Percentiles rank a stretch among this genome's conserved stretches.
Conservation (phyloP, 2,329 filamentous ascomycete genomes). For the Penicillium nordicum region DNA sequence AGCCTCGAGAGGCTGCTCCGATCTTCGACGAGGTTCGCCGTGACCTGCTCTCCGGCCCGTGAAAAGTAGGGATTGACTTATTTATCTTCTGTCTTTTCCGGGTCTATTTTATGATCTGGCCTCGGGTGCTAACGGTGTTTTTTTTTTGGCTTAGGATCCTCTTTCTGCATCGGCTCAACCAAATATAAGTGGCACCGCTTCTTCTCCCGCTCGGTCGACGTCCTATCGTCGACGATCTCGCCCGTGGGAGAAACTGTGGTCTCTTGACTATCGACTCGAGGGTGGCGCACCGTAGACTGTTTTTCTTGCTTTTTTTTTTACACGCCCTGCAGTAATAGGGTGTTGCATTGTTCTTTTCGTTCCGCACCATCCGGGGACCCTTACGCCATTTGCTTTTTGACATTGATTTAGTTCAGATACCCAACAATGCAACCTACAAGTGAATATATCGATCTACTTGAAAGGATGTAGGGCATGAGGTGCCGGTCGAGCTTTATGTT, state of each 20-base stretch:
- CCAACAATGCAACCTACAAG: slow-evolving; percentile 14
- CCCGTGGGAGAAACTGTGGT: slow-evolving; percentile 45
- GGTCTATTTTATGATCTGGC: slow-evolving; percentile 11
- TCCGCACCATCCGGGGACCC: background rate
- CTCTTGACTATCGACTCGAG: slow-evolving; percentile 42
- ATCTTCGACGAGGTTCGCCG: slow-evolving; percentile 50
- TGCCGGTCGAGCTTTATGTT: background rate
- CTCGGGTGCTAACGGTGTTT: background rate
- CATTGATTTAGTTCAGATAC: slow-evolving; percentile 18
- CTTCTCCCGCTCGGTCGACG: slow-evolving; percentile 27
- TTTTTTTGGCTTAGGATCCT: background rate
- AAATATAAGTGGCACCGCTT: slow-evolving; percentile 6
- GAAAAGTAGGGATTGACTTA: slow-evolving; percentile 27
- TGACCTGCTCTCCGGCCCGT: slow-evolving; percentile 45
- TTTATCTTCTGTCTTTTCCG: slow-evolving; percentile 19
- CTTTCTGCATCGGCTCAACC: slow-evolving; percentile 2
- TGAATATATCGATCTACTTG: background rate
- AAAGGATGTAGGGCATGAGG: background rate
- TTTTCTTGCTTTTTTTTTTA: background rate
- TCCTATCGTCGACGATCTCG: slow-evolving; percentile 27
- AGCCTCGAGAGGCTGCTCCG: slow-evolving; percentile 38
- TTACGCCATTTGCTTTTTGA: slow-evolving; percentile 4
- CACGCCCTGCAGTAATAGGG: background rate
- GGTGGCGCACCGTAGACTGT: slow-evolving; percentile 19
- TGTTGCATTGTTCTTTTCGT: background rate